Base-by-base conservation (phyloP, 148 eudicot genomes). In the Amaranthus palmeri region DNA sequence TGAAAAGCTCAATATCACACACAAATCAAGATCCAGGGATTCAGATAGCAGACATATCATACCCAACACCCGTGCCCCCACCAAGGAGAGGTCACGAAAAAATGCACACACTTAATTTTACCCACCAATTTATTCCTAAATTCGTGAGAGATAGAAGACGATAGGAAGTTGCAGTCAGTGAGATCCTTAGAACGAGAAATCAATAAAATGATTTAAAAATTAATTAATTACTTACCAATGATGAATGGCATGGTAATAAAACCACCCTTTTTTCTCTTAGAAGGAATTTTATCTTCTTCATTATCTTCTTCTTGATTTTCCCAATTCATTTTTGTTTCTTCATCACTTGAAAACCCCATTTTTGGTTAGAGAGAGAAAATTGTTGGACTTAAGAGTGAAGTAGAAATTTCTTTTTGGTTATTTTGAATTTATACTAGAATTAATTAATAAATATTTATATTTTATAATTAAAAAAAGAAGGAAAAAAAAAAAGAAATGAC, bases 181-280 rank as follows among this genome's bases (percentile, higher is more conserved):
- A 25, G 36, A 25, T 25, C 36, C 36, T 25, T 2, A 25, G 36
- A 25, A 0, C 2, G 36, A 25, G 36, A 25, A 25, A 25, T 25
- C 36, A 25, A 25, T 25, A 2, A 25, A 25, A 25, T 25, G 36
- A 25, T 58, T 58, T 1, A 2, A 18, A 7, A 9, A 54, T 44
- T 73, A 36, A 58, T n/a, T n/a, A 5, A 54, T 10, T 25, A 52
- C 6, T 11, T 86, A 92, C 97, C 95, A 76, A 92, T 88, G 76
- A 92, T 92, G 82, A 92, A 92, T 25, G 97, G 97, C 95, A 92
- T 86, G 12, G 97, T 92, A 41, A 84, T 86, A 41, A 89, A 85
- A 7, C 97, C 97, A 58, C 97, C 97, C 82, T 83, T 89, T 53
- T 54, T 62, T 58, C 74, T 88, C 58, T 55, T 81, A 36, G 80